Percentiles rank a stretch among this genome's conserved stretches.
Conservation (phyloP, 441 rosid species). For the Cnidoscolus chayamansa region DNA sequence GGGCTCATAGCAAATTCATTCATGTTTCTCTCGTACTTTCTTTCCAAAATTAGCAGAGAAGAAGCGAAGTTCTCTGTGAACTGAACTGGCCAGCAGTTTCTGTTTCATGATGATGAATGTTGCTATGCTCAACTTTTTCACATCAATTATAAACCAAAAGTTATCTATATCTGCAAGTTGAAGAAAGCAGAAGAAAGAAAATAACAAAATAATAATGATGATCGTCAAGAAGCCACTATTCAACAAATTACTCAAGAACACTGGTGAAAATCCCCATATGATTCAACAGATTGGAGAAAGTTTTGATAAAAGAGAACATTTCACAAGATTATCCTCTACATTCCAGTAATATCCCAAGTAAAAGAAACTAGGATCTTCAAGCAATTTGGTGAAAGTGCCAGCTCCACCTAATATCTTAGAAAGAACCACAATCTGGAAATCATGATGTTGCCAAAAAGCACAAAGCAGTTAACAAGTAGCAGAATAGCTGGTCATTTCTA, state of each 20-base stretch:
- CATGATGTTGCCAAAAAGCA: neutral
- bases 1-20: neutral
- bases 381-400: constrained; percentile 5
- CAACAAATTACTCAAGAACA: neutral
- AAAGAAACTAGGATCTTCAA: constrained; percentile 4
- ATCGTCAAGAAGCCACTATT: neutral
- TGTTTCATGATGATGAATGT: neutral
- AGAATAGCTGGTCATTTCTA: constrained; percentile 26
- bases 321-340: neutral
- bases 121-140: neutral
- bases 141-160: neutral
- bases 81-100: neutral
- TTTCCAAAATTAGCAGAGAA: neutral
- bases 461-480: neutral
- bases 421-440: constrained; percentile 7
- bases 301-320: neutral
- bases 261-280: neutral
- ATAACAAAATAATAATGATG: neutral
- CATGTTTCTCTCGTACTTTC: neutral
- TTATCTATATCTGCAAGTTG: too few relatives aligned
- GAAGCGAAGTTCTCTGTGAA: neutral
- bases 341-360: constrained; percentile 12
- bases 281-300: neutral
- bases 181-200: neutral
- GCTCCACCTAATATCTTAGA: constrained; percentile 14